Conservation (phyloP, 2,329 filamentous ascomycete species). For the Claviceps maximensis region DNA sequence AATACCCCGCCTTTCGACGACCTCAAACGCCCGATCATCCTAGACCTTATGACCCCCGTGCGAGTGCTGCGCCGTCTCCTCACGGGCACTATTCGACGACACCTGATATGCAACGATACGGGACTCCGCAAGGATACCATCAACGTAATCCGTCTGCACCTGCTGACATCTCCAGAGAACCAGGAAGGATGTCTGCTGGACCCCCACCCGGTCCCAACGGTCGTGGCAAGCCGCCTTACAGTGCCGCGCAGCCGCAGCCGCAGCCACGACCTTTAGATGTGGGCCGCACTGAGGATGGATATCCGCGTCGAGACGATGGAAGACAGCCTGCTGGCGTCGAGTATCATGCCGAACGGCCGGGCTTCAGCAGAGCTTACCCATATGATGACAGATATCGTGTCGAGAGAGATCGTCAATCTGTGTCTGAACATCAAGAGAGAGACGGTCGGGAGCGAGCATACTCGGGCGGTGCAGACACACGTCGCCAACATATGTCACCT, state of each 20-base stretch:
- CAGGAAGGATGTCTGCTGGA: conserved; percentile 23
- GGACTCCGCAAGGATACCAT: conserved; percentile 44
- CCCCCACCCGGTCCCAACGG: conserved; percentile 37
- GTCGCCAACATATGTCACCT: conserved; percentile 25
- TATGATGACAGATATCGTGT: conserved; percentile 42
- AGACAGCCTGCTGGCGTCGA: conserved; percentile 26
- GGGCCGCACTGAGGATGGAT: conserved; percentile 29
- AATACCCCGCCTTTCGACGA: conserved; percentile 50
- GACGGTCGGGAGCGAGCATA: conserved; percentile 34
- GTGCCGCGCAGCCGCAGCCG: conserved; percentile 19
- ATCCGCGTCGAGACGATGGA: conserved; percentile 36
- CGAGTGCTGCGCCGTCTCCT: conserved; percentile 33
- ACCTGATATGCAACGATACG: conserved; percentile 44
- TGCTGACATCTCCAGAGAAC: conserved; percentile 30
- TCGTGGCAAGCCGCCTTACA: conserved; percentile 34
- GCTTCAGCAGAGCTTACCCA: conserved; percentile 28
- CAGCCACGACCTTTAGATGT: conserved; percentile 33
- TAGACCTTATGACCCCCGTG: conserved; percentile 38
- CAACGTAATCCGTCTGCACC: conserved; percentile 35
- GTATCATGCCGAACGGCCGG: conserved; percentile 39
- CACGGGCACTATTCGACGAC: conserved; percentile 42
- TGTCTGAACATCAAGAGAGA: conserved; percentile 29
- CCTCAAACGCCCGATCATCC: conserved; percentile 63
- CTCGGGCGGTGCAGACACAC: conserved; percentile 31
- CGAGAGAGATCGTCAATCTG: conserved; percentile 33